Base-by-base conservation (phyloP, 106 monocot species). In the Cymbidium sinense region DNA sequence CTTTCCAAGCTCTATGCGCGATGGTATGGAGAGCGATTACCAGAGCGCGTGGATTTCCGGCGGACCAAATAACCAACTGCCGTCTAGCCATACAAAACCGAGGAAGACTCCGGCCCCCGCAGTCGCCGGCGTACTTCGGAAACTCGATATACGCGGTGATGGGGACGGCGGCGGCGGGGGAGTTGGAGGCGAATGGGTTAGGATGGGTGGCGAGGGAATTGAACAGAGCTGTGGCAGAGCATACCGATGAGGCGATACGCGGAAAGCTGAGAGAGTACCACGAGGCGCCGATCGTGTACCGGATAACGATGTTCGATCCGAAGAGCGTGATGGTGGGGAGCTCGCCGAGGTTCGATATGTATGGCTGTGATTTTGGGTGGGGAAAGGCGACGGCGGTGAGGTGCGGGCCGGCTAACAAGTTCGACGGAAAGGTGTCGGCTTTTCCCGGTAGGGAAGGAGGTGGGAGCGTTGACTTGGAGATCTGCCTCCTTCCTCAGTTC, bases 81-180 rank as follows among this genome's bases (percentile, higher is more conserved):
- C 50, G 75, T 7, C 1, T 87, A 21, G 84, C 91, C 34, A 73
- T 81, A 37, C 54, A 93, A 31, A 78, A 84, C 83, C 81, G 96
- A 7, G 15, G 39, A 21, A 75, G 96, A 50, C 82, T 96, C 6
- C 82, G 73, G 12, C 96, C 93, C 9, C 77, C 77, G 9, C 80
- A 89, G 1, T 76, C 93, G 1, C 39, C 79, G 7, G 72, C 79
- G 61, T 93, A 96, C 82, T 93, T 96, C 62, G 95, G 95, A 76
- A 89, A 89, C 79, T 83, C 83, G 28, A 81, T 86, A 75, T 69
- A 83, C 76, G 44, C 79, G 30, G 18, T 84, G 7, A 0, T 20
- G 11, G 35, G 81, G 33, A 75, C 82, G 25, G 43, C 79, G 30
- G 84, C 89, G 7, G 90, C 76, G 37, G 87, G 83, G 0, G 87